Conservation (phyloP, 129 eudicot species). For the Apium graveolens region DNA sequence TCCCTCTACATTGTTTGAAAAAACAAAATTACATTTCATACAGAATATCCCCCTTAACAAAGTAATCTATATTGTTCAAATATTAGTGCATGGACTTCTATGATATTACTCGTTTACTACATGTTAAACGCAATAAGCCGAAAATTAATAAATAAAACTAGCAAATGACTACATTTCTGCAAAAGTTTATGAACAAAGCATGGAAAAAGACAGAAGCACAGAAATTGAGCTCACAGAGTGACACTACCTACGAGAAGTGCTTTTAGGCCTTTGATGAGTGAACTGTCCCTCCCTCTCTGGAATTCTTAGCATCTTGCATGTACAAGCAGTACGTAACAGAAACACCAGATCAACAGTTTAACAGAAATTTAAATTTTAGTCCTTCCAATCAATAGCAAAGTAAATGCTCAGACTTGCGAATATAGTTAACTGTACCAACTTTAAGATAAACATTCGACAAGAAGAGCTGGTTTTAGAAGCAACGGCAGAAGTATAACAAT, state of each 20-base stretch:
- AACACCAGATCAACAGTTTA: background rate
- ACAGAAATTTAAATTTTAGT: background rate
- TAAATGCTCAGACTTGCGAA: background rate
- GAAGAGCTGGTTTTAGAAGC: background rate
- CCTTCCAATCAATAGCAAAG: background rate
- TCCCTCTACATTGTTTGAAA: too few species aligned
- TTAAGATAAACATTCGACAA: background rate
- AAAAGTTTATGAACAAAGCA: too few species aligned
- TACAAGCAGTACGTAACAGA: background rate
- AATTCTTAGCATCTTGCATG: background rate
- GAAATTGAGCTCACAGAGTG: too few species aligned
- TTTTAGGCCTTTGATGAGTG: background rate
- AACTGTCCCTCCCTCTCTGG: background rate
- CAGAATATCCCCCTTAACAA: background rate
- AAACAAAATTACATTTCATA: background rate
- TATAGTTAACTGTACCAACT: background rate
- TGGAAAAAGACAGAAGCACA: too few species aligned
- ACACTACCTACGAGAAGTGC: too few species aligned
- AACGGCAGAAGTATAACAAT: background rate
- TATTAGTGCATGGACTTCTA: background rate
- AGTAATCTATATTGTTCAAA: background rate
- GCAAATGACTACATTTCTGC: too few species aligned
- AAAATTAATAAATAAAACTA: too few species aligned
- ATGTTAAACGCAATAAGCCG: background rate
- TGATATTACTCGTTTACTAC: background rate